A percentile compares a stretch with the other conserved stretches of the same genome.
phyloP scores from a whole-genome alignment of 176 grass and related monocot species.

The Eleusine coracana region DNA sequence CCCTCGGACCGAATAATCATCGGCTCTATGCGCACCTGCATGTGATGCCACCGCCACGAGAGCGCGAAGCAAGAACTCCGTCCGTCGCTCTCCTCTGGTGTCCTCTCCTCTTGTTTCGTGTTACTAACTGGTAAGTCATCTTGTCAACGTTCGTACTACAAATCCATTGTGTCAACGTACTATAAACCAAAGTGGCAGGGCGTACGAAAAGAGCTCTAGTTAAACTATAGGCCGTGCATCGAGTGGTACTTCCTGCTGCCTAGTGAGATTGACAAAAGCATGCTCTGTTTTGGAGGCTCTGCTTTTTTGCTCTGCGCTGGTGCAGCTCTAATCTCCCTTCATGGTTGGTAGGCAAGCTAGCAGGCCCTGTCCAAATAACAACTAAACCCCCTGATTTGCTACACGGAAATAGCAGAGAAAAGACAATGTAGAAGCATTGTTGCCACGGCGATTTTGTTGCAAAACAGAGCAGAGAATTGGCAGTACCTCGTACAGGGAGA shows the following conservation, averaged over 20 bases:
- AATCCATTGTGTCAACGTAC: not conserved
- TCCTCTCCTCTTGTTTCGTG: not conserved
- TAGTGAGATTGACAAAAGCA: not conserved
- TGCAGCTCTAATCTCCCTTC: not conserved
- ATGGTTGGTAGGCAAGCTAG: not conserved
- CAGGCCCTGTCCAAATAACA: not conserved
- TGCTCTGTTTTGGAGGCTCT: constrained; percentile 4
- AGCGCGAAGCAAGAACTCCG: not conserved
- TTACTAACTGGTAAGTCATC: too few species aligned
- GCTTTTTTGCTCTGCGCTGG: not conserved
- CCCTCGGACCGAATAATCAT: not conserved
- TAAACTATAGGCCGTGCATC: constrained; percentile 18
- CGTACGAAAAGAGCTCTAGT: constrained; percentile 25
- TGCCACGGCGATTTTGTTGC: not conserved
- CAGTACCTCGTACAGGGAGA: constrained; percentile 75
- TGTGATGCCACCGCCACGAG: not conserved
- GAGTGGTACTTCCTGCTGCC: not conserved
- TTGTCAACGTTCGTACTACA: not conserved
- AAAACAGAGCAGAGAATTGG: not conserved
- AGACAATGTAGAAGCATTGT: not conserved
- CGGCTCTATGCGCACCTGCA: too few species aligned
- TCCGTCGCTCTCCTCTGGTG: not conserved
- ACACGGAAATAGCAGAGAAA: not conserved
- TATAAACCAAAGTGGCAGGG: not conserved
- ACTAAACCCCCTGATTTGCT: not conserved